A percentile compares a stretch with the other conserved stretches of the same genome.
phyloP scores from a whole-genome alignment of 1,284 basidiomycete species.

The Pseudozyma hubeiensis region DNA sequence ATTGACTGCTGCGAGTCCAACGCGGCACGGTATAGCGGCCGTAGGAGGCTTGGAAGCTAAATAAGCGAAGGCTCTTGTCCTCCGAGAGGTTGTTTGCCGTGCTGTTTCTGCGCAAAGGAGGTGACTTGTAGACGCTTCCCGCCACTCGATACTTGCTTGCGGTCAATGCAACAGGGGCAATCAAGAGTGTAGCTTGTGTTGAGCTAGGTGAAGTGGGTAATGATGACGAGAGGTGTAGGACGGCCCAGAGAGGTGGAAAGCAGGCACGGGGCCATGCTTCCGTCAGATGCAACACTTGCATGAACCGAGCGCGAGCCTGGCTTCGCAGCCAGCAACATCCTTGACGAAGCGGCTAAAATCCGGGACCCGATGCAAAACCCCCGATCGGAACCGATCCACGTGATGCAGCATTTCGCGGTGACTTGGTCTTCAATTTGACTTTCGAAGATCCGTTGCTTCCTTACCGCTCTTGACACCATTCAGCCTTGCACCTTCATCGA shows the following conservation, averaged over 20 bases:
- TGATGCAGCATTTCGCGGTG: slow-evolving; percentile 22
- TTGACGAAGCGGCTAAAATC: slow-evolving; percentile 9
- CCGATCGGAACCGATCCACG: slow-evolving; percentile 25
- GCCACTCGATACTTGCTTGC: no score
- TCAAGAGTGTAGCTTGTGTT: no score
- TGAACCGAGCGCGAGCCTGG: not conserved
- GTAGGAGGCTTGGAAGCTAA: no score
- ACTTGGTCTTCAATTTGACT: not conserved
- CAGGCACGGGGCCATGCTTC: not conserved
- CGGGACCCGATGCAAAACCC: slow-evolving; percentile 10
- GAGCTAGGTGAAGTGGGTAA: no score
- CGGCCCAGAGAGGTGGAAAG: not conserved
- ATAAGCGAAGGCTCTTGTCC: no score
- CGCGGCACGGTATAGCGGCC: no score
- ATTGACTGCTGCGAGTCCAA: no score
- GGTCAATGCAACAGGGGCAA: no score
- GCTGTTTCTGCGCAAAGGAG: no score
- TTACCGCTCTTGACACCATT: slow-evolving; percentile 16
- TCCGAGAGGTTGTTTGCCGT: no score
- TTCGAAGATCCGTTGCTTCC: slow-evolving; percentile 18
- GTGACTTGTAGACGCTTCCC: no score
- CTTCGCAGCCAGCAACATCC: not conserved
- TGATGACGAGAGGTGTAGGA: no score
- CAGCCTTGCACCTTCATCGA: not conserved
- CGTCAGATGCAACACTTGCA: not conserved